Evolutionary conservation across 1,139 yeast genomes (phyloP).

Genomic region (Saccharomyces hybrid): DNA sequence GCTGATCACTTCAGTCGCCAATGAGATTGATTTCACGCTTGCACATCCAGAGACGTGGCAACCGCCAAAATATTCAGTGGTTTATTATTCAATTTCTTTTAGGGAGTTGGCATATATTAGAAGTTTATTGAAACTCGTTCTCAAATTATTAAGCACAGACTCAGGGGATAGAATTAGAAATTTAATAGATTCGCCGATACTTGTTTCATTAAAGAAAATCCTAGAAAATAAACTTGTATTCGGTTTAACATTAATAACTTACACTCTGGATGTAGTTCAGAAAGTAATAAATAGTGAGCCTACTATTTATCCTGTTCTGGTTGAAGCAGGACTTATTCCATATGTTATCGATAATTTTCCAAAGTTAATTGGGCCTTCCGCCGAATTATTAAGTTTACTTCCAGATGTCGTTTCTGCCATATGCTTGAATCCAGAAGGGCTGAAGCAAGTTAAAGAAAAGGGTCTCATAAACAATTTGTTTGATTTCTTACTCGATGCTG

Average conservation of each 20-base stretch:
- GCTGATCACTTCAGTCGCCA: constrained; percentile 53
- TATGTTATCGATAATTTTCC: constrained; percentile 51
- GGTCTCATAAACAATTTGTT: constrained; percentile 45
- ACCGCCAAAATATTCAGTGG: constrained; percentile 47
- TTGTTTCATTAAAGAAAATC: constrained; percentile 53
- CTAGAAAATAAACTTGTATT: constrained; percentile 51
- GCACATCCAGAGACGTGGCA: constrained; percentile 47
- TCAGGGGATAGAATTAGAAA: constrained; percentile 81
- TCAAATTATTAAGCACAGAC: constrained; percentile 59
- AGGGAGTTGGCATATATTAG: constrained; percentile 56
- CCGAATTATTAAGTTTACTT: constrained; percentile 51
- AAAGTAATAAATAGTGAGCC: constrained; percentile 85
- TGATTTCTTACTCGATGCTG: constrained; percentile 41
- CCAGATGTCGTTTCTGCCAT: constrained; percentile 81
- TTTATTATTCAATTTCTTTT: constrained; percentile 52
- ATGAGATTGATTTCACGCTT: constrained; percentile 60
- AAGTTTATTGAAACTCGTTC: constrained; percentile 50
- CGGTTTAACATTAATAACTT: constrained; percentile 62
- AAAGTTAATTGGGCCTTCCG: constrained; percentile 46
- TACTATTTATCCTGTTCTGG: constrained; percentile 73
- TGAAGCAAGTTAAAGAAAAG: constrained; percentile 45
- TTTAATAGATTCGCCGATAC: constrained; percentile 73
- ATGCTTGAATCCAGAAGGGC: constrained; percentile 69
- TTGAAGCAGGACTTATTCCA: constrained; percentile 70
- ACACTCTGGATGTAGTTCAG: constrained; percentile 58